A percentile compares a stretch with the other conserved stretches of the same genome.
Evolutionary conservation across 495 filamentous ascomycete genomes (phyloP).

Genomic region (Hypoxylon cercidicola): DNA sequence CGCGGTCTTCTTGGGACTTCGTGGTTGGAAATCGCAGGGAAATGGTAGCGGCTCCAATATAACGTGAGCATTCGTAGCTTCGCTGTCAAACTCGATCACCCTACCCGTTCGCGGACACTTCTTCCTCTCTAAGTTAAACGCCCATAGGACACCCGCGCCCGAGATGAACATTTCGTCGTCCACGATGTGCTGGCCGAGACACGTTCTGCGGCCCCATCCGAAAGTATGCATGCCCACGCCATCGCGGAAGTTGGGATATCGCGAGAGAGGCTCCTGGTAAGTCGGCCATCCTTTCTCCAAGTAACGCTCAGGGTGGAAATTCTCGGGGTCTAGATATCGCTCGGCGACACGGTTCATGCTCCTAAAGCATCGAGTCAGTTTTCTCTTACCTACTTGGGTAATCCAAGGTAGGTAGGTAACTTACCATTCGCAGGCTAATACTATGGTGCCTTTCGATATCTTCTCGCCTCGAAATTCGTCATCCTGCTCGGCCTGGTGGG

Average conservation of each 20-base stretch:
- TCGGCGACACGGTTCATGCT: constrained; percentile 59
- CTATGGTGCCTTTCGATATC: constrained; percentile 61
- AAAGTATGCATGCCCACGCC: constrained; percentile 63
- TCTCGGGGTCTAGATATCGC: constrained; percentile 63
- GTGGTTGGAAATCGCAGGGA: constrained; percentile 52
- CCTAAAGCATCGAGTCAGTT: constrained; percentile 44
- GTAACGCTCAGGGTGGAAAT: constrained; percentile 66
- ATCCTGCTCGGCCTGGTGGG: constrained; percentile 62
- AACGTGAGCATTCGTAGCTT: constrained; percentile 60
- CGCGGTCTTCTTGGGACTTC: constrained; percentile 46
- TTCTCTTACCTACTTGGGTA: background rate
- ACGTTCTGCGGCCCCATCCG: constrained; percentile 72
- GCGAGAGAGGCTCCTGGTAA: constrained; percentile 62
- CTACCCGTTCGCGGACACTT: constrained; percentile 54
- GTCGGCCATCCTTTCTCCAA: constrained; percentile 64
- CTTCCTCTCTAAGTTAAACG: constrained; percentile 58
- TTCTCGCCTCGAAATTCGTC: constrained; percentile 61
- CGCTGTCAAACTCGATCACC: constrained; percentile 59
- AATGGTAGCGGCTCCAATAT: constrained; percentile 58
- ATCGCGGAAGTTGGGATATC: constrained; percentile 64
- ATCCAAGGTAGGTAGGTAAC: constrained; percentile 5
- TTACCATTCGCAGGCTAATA: constrained; percentile 67
- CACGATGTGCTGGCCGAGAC: constrained; percentile 70
- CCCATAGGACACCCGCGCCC: constrained; percentile 60
- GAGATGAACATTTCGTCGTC: constrained; percentile 65